Percentiles rank a stretch among this genome's conserved stretches.
Conservation (phyloP, 179 eudicot species). For the Actinidia polygama region DNA sequence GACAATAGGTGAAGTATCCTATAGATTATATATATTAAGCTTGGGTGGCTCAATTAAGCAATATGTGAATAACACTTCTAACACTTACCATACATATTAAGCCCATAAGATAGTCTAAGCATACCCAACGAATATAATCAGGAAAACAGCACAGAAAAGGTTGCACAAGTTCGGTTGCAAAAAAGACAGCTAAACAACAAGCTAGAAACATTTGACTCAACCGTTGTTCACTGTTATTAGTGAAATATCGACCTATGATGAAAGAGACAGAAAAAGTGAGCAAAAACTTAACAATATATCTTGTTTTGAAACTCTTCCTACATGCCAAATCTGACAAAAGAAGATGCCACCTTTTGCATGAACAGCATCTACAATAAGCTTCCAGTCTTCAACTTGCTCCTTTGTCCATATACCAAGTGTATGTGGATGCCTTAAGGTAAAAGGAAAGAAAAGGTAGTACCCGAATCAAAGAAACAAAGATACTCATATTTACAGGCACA, state of each 20-base stretch:
- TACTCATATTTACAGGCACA: not conserved
- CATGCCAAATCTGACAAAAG: constrained; percentile 14
- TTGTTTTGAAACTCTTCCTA: constrained; percentile 8
- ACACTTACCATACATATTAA: too few relatives aligned
- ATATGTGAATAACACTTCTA: too few relatives aligned
- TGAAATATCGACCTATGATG: not conserved
- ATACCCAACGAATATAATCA: too few relatives aligned
- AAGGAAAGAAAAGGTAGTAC: not conserved
- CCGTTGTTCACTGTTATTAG: too few relatives aligned
- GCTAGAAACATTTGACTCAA: too few relatives aligned
- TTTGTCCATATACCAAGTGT: constrained; percentile 45
- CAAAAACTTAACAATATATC: not conserved
- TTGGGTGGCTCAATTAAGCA: too few relatives aligned
- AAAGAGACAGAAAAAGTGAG: not conserved
- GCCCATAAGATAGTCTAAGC: too few relatives aligned
- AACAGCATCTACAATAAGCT: constrained; percentile 3
- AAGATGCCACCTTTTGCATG: constrained; percentile 12
- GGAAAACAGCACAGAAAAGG: too few relatives aligned
- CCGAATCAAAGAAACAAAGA: not conserved
- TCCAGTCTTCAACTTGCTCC: constrained; percentile 42
- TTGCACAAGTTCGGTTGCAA: too few relatives aligned
- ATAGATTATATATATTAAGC: too few relatives aligned
- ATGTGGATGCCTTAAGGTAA: constrained; percentile 24
- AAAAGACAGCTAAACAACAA: too few relatives aligned
- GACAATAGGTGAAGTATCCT: too few relatives aligned